Base-by-base conservation (phyloP, 768 basidiomycete genomes). In the Lyophyllum atratum region DNA sequence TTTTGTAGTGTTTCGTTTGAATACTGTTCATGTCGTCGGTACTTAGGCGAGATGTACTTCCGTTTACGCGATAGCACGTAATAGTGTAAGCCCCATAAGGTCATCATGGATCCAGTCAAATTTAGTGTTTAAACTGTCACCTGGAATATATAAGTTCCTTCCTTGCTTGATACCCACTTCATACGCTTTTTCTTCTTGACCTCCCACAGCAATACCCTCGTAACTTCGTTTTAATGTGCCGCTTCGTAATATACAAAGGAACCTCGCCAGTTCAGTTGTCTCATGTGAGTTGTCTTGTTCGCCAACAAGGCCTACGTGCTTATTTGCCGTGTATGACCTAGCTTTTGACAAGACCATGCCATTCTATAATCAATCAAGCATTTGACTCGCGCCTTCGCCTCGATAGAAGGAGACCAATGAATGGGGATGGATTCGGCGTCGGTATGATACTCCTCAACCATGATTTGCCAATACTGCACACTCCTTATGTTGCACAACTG, bases 291-390 rank as follows among this genome's bases (percentile, higher is more conserved):
- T 39, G 34, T 54, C 51, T 22, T 59, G 33, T 56, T 43, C 33
- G n/a, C 46, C 25, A 11, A 19, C 50, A 55, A 9, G 24, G 33
- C 7, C 40, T 34, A 61, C 25, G 33, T 43, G 65, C 44, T 56
- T 33, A 28, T 25, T 52, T 52, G 34, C 49, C 46, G 52, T 22
- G 50, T 29, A 29, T 55, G 19, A 19, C 17, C 14, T 62, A 93
- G 84, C 84, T 98, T n/a, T 80, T 98, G 64, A 98, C 95, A 43
- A 82, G 92, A 47, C 96, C 96, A 49, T 88, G 89, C 58, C 96
- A 98, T 75, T 93, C 92, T 3, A 97, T 98, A 75, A 97, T 95
- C 70, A 96, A 96, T 70, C 94, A 97, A 75, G 94, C 96, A 0
- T 95, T 94, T 66, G 96, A 98, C 74, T 95, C 93, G 21, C 83